Evolutionary conservation across 345 rosid genomes (phyloP).

Genomic region (Pistacia atlantica): DNA sequence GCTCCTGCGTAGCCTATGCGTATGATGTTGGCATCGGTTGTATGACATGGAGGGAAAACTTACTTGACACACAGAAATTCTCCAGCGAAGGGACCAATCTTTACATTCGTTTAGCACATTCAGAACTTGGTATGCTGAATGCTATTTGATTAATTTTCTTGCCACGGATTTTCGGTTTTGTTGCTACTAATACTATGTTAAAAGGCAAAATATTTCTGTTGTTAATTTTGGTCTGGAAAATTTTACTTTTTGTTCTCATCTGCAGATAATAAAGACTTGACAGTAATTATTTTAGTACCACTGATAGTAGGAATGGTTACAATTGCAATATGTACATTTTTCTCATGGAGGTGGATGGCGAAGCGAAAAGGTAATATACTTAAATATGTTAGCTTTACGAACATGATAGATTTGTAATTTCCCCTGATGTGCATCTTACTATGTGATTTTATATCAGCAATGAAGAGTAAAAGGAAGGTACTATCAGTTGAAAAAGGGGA

Average conservation of each 20-base stretch:
- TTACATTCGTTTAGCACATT: constrained; percentile 38
- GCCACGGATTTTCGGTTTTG: background rate
- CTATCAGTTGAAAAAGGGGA: background rate
- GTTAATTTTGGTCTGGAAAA: background rate
- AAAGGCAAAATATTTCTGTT: background rate
- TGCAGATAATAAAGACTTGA: constrained; percentile 18
- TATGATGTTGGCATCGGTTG: constrained; percentile 45
- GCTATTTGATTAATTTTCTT: background rate
- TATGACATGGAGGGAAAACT: constrained; percentile 43
- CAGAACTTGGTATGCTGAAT: constrained; percentile 30
- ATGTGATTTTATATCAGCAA: constrained; percentile 2
- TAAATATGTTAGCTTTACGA: background rate
- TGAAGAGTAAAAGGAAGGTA: background rate
- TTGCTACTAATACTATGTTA: no score
- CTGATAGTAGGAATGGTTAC: constrained; percentile 9
- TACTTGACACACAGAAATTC: constrained; percentile 41
- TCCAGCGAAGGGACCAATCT: constrained; percentile 40
- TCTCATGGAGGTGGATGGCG: constrained; percentile 17
- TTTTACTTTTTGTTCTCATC: background rate
- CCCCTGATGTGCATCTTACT: background rate
- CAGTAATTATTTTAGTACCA: background rate
- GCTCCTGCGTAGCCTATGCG: constrained; percentile 59
- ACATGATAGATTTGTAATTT: background rate
- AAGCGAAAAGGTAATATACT: constrained; percentile 20
- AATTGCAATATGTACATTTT: constrained; percentile 15